Base-by-base conservation (phyloP, 768 basidiomycete genomes). In the Tricholoma matsutake region DNA sequence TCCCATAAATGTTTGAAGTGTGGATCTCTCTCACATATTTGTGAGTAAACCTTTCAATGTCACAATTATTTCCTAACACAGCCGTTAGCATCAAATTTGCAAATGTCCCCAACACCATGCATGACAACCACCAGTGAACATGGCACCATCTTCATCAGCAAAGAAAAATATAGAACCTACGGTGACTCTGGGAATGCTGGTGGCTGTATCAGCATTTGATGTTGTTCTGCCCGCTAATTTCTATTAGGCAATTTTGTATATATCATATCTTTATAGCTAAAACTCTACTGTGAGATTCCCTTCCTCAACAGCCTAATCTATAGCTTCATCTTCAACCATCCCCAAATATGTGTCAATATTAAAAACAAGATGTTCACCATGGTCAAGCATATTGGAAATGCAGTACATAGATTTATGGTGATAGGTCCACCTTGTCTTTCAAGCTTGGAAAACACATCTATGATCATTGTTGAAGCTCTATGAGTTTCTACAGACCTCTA, bases 341-440 rank as follows among this genome's bases (percentile, higher is more conserved):
- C 39, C 39, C 1, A 14, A 9, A 1, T 41, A 6, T 41, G 39
- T 2, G 13, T 41, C 18, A 18, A 18, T 45, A 9, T 45, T 45
- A 45, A 45, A 45, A 9, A 45, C 43, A 9, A 45, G 43, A 22
- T 45, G 43, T 45, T 45, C 43, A 45, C 68, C 64, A 16, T 62
- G 45, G 3, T n/a, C 41, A 34, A 68, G 65, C 34, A 61, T 58
- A 47, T 71, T 59, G 4, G 62, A 61, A 13, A 71, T 66, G 29
- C 22, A 10, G 43, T 67, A 61, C 9, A n/a, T n/a, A 11, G 53
- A 35, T 20, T 32, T 55, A 1, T 16, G 18, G 13, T n/a, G n/a
- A n/a, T n/a, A n/a, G n/a, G n/a, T n/a, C 54, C 54, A 11, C n/a
- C 13, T 32, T 35, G 32, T 32, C n/a, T n/a, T n/a, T n/a, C n/a